Conservation (phyloP, 2,329 filamentous ascomycete genomes). For the Penicillium verrucosum region DNA sequence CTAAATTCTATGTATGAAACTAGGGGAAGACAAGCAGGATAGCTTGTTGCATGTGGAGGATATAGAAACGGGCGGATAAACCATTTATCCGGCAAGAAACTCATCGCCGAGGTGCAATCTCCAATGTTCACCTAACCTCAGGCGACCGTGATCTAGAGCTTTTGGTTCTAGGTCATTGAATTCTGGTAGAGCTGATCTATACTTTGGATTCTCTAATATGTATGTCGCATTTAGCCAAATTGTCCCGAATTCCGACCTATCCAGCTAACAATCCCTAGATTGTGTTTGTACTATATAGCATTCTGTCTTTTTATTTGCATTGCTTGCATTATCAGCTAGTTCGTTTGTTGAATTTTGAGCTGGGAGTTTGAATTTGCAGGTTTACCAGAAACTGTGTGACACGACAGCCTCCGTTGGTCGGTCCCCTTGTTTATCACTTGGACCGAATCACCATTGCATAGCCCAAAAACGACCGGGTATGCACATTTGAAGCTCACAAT, state of each 20-base stretch:
- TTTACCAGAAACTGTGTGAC: background rate
- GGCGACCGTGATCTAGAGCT: constrained; percentile 3
- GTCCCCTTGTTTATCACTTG: background rate
- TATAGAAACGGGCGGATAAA: constrained; percentile 2
- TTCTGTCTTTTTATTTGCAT: constrained; percentile 2
- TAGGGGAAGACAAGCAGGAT: background rate
- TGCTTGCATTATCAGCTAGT: background rate
- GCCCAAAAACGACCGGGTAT: background rate
- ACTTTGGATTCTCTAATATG: background rate
- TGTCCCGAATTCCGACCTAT: background rate
- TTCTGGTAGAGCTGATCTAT: background rate
- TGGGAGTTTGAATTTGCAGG: background rate
- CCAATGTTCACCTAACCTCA: background rate
- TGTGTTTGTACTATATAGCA: constrained; percentile 9
- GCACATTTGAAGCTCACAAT: background rate
- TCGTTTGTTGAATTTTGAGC: background rate
- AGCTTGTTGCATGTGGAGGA: background rate
- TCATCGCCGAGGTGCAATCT: constrained; percentile 8
- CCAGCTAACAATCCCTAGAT: constrained; percentile 8
- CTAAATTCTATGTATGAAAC: background rate
- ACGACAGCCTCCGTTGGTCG: background rate
- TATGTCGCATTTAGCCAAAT: background rate
- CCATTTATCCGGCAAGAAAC: constrained; percentile 5
- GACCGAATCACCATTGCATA: background rate
- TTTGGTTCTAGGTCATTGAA: background rate